Evolutionary conservation across 1,139 yeast genomes (phyloP).

Genomic region (Zygosaccharomyces sapae): DNA sequence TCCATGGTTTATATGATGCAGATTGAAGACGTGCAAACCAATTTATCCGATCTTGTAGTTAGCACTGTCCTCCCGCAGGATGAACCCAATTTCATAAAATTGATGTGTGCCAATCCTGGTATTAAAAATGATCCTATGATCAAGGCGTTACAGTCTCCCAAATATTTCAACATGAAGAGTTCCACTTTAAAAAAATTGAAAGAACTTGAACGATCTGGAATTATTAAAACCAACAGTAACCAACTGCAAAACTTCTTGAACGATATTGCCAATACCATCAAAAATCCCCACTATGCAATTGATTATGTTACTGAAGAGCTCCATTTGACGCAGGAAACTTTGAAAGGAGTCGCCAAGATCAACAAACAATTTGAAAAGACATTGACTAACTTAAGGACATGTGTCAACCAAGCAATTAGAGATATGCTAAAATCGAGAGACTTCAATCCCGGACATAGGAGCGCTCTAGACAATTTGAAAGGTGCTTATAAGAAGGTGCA

Average conservation of each 20-base stretch:
- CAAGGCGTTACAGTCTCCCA: slow-evolving; percentile 51
- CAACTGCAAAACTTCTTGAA: slow-evolving; percentile 71
- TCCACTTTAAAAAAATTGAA: slow-evolving; percentile 70
- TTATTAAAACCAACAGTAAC: slow-evolving; percentile 61
- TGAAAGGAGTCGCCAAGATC: slow-evolving; percentile 34
- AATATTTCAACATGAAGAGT: slow-evolving; percentile 74
- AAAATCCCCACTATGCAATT: slow-evolving; percentile 70
- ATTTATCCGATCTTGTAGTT: slow-evolving; percentile 66
- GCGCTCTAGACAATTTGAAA: slow-evolving; percentile 38
- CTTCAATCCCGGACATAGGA: slow-evolving; percentile 24
- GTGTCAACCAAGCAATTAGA: slow-evolving; percentile 20
- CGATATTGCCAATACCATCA: slow-evolving; percentile 80
- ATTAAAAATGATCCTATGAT: slow-evolving; percentile 36
- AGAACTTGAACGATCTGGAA: slow-evolving; percentile 68
- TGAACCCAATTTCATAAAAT: slow-evolving; percentile 56
- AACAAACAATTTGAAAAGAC: slow-evolving; percentile 16
- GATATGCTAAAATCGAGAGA: slow-evolving; percentile 22
- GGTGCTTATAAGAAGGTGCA: slow-evolving; percentile 55
- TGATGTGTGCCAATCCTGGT: slow-evolving; percentile 38
- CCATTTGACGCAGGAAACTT: slow-evolving; percentile 54
- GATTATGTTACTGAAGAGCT: slow-evolving; percentile 59
- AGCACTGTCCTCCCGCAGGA: slow-evolving; percentile 67
- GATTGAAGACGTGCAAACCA: slow-evolving; percentile 63
- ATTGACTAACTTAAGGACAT: slow-evolving; percentile 12
- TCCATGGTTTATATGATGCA: slow-evolving; percentile 74